Base-by-base conservation (phyloP, 441 rosid species). In the Arabidopsis hybrid region DNA sequence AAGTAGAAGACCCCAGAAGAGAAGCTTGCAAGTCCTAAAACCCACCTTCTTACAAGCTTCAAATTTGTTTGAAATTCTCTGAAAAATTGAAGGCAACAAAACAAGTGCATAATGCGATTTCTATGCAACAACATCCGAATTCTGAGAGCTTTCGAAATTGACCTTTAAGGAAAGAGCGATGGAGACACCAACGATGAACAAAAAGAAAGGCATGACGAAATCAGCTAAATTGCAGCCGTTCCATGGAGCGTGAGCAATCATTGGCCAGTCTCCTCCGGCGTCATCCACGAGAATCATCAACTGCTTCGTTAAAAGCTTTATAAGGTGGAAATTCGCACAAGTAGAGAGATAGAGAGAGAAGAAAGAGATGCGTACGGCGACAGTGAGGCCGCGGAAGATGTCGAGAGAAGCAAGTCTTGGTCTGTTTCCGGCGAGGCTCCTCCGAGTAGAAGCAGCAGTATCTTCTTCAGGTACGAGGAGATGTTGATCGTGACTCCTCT, bases 101-200 rank as follows among this genome's bases (percentile, higher is more conserved):
- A 17, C 12, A 65, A 1, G 13, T 49, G 0, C 3, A 0, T 32
- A 62, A 62, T 62, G 1, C 5, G 3, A 26, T 26, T 31, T 46
- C 1, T 61, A 21, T 6, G 5, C 67, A 43, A 45, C 6, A 63
- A 43, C 18, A 13, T 11, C 7, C 14, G 5, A 57, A 57, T 31
- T 9, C 8, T 5, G 6, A 65, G 50, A 63, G 1, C 46, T 55
- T 21, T 14, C 53, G 0, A 21, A 74, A 58, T 17, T 64, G 45
- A 93, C 98, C 94, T 91, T 93, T 7, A 93, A 74, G 78, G 98
- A 79, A 62, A 93, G 97, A 8, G 97, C 85, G 59, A 91, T 83
- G 79, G 98, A 90, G 86, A 91, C 84, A 12, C 98, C 98, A 12
- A 93, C 97, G n/a, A 89, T 91, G 80, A 93, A 91, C 43, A 93